Evolutionary conservation across 768 basidiomycete genomes (phyloP).

Genomic region (Coprinopsis marcescibilis): DNA sequence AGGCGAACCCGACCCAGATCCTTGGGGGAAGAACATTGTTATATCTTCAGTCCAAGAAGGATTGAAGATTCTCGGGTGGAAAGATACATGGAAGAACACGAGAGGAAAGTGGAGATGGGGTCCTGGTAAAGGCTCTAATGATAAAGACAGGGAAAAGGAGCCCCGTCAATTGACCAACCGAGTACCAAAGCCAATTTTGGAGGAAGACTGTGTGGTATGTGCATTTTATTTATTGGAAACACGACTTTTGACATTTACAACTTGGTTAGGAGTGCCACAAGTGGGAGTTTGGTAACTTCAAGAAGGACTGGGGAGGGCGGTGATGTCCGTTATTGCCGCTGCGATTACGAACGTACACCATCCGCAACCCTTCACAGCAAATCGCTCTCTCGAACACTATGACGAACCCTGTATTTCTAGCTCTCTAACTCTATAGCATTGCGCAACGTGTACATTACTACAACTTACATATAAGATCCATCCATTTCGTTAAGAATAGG

Average conservation of each 20-base stretch:
- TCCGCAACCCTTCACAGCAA: too few species aligned
- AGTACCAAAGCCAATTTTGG: constrained; percentile 57
- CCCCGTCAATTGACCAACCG: constrained; percentile 30
- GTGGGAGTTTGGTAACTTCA: constrained; percentile 62
- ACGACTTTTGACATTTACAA: background rate
- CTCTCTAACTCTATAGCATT: too few species aligned
- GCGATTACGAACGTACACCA: too few species aligned
- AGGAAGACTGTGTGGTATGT: constrained; percentile 57
- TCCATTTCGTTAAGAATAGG: too few species aligned
- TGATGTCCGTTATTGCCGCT: too few species aligned
- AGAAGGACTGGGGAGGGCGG: constrained; percentile 13
- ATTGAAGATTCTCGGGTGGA: too few species aligned
- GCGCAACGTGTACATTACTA: too few species aligned
- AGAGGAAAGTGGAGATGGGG: background rate
- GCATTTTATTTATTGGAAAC: background rate
- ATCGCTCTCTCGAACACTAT: too few species aligned
- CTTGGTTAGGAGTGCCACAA: constrained; percentile 65
- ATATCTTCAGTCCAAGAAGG: too few species aligned
- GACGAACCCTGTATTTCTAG: too few species aligned
- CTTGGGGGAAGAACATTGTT: background rate
- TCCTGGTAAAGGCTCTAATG: constrained; percentile 20
- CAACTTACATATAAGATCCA: too few species aligned
- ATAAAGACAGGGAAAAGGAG: constrained; percentile 21
- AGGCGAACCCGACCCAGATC: background rate
- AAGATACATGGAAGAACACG: too few species aligned